Conservation (phyloP, 139 green algal genomes). For the Chlorella sp. region DNA sequence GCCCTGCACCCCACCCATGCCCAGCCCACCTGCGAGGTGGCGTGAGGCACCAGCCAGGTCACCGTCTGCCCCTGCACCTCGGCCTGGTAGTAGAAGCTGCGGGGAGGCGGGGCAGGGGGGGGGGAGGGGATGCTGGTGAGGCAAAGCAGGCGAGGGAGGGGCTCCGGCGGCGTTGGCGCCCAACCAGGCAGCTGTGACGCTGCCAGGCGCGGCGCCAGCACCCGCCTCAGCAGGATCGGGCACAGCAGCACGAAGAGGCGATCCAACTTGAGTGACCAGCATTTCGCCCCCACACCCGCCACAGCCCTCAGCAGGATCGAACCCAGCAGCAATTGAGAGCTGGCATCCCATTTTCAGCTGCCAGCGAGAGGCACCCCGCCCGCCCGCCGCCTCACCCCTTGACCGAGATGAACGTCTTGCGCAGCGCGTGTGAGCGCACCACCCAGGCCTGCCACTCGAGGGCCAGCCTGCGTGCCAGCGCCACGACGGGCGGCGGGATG, state of each 20-base stretch:
- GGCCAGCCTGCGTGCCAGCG: conserved; percentile 69
- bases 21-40: conserved; percentile 67
- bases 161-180: neutral
- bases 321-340: no score
- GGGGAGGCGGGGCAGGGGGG: neutral
- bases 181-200: neutral
- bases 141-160: neutral
- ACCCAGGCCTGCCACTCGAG: conserved; percentile 97
- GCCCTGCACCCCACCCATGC: no score
- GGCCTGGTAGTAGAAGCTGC: conserved; percentile 74
- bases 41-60: conserved; percentile 97
- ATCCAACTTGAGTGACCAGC: no score
- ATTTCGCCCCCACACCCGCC: neutral
- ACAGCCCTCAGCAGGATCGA: neutral
- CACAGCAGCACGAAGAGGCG: neutral
- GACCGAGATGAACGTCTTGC: conserved; percentile 95
- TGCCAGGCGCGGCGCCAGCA: no score
- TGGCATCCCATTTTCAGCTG: no score
- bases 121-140: neutral
- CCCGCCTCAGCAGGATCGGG: neutral
- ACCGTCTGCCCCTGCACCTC: conserved; percentile 91
- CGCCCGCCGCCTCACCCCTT: conserved; percentile 75
- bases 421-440: conserved; percentile 81
- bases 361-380: neutral
- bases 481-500: conserved; percentile 65